Percentiles rank a stretch among this genome's conserved stretches.
Evolutionary conservation across 2,329 filamentous ascomycete species (phyloP).

Genomic region (Neofusicoccum parvum): DNA sequence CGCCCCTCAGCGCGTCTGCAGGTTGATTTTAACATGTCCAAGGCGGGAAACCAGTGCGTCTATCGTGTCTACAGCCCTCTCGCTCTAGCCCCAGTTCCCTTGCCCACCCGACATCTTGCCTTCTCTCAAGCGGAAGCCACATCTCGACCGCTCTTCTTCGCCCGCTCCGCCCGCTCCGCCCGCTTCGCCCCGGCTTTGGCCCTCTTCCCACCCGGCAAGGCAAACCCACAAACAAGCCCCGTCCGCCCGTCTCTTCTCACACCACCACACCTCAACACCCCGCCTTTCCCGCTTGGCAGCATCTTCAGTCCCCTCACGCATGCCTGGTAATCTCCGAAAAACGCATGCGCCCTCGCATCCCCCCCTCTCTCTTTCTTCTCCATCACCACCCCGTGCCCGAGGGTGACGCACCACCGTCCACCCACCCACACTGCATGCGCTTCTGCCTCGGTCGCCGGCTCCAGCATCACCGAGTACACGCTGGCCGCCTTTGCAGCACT

Average conservation of each 20-base stretch:
- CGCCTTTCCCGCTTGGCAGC: neutral
- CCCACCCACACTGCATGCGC: conserved; percentile 54
- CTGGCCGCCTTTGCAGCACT: conserved; percentile 50
- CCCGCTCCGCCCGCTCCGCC: no score
- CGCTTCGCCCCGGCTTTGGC: no score
- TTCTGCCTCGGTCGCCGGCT: conserved; percentile 46
- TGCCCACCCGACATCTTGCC: no score
- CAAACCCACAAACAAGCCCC: neutral
- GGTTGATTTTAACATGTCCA: no score
- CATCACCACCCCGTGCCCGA: no score
- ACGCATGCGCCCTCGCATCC: conserved; percentile 54
- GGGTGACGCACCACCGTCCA: conserved; percentile 45
- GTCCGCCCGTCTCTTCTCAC: neutral
- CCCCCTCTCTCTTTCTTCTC: no score
- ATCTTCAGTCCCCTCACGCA: neutral
- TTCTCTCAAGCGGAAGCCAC: no score
- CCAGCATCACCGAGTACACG: conserved; percentile 61
- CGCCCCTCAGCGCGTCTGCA: no score
- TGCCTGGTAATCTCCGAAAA: conserved; percentile 56
- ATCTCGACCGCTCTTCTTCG: no score
- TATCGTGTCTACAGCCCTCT: no score
- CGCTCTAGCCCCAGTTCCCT: no score
- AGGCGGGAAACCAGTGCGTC: no score
- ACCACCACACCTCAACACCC: conserved; percentile 1
- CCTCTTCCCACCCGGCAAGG: neutral